Evolutionary conservation across 495 filamentous ascomycete species (phyloP).

Genomic region (Penicillium cinerascens): DNA sequence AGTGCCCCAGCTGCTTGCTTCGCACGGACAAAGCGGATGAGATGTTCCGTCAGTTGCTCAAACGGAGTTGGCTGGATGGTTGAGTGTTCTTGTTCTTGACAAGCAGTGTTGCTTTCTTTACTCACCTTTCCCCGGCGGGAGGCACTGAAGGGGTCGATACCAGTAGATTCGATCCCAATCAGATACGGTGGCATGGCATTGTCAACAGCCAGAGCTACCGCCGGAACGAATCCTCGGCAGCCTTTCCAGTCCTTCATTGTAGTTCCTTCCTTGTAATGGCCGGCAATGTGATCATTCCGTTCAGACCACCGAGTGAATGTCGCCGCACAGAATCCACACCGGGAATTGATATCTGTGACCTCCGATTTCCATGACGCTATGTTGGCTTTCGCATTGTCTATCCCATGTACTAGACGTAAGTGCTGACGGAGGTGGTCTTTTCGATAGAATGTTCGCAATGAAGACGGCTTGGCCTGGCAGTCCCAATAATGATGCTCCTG

Average conservation of each 20-base stretch:
- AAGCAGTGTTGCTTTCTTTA: not conserved
- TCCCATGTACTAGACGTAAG: slow-evolving; percentile 64
- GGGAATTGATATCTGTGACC: slow-evolving; percentile 56
- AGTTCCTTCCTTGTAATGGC: slow-evolving; percentile 58
- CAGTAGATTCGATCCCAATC: slow-evolving; percentile 17
- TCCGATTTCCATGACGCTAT: slow-evolving; percentile 16
- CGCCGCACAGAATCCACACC: slow-evolving; percentile 63
- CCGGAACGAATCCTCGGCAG: slow-evolving; percentile 61
- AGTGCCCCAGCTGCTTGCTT: slow-evolving; percentile 35
- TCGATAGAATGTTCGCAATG: slow-evolving; percentile 68
- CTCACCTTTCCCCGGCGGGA: not conserved
- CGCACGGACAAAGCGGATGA: slow-evolving; percentile 43
- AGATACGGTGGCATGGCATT: slow-evolving; percentile 60
- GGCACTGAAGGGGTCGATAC: slow-evolving; percentile 19
- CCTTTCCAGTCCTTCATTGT: slow-evolving; percentile 66
- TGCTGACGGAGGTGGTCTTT: slow-evolving; percentile 81
- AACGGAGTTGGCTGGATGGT: not conserved
- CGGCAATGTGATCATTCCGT: slow-evolving; percentile 58
- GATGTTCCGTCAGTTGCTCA: slow-evolving; percentile 10
- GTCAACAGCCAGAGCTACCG: slow-evolving; percentile 59
- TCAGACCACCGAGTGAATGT: slow-evolving; percentile 56
- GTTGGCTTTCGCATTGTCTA: slow-evolving; percentile 54
- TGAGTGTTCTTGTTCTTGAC: not conserved
- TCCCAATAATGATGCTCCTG: slow-evolving; percentile 55
- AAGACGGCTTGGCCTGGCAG: slow-evolving; percentile 54